Conservation (phyloP, 306 rosid species). For the Lathyrus aphaca region DNA sequence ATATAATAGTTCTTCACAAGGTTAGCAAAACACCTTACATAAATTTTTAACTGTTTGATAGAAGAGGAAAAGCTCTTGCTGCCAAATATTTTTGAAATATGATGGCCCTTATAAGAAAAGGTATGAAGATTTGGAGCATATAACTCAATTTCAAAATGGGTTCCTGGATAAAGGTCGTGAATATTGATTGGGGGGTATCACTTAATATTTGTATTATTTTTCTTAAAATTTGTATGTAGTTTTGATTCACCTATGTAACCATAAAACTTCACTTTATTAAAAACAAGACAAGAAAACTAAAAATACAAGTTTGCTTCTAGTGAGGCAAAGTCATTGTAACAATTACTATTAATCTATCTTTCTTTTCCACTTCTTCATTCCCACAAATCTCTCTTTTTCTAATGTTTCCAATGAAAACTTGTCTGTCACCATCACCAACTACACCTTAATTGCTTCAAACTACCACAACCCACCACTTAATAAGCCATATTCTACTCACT, state of each 20-base stretch:
- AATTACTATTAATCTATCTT: conserved; percentile 39
- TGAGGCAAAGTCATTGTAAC: conserved; percentile 60
- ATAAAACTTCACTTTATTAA: conserved; percentile 29
- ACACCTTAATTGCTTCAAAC: conserved; percentile 64
- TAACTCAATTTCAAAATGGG: not conserved
- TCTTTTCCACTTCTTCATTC: conserved; percentile 43
- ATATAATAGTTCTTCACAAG: no score
- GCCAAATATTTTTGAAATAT: not conserved
- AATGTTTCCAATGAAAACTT: conserved; percentile 37
- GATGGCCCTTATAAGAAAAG: not conserved
- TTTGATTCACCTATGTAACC: conserved; percentile 21
- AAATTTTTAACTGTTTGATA: not conserved
- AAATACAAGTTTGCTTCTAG: conserved; percentile 29
- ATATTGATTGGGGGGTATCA: no score
- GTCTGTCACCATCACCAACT: conserved; percentile 54
- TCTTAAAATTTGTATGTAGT: no score
- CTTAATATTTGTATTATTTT: no score
- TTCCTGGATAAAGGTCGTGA: not conserved
- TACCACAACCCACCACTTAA: conserved; percentile 36
- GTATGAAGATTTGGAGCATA: not conserved
- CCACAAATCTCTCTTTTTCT: conserved; percentile 31
- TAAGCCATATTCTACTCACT: conserved; percentile 36
- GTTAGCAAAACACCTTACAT: no score
- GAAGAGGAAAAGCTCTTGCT: not conserved
- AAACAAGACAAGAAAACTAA: conserved; percentile 33